These are phyloP conservation scores for Cardamine chenopodiifolia DNA, from an alignment of 345 rosid genomes.

Conservation along the genomic window DNA sequence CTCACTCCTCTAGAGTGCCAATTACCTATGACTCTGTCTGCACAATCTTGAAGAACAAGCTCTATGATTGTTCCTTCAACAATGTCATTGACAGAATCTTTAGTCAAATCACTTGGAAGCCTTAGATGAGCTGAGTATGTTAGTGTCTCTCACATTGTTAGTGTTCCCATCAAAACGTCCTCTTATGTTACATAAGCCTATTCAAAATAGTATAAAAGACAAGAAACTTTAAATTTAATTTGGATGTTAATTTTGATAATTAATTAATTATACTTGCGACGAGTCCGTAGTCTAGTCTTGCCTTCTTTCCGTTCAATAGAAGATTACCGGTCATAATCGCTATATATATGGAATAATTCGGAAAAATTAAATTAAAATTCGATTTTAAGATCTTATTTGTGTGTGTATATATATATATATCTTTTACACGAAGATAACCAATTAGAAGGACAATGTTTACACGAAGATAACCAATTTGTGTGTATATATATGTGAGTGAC, in stretches of 20 bases:
- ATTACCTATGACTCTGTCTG: slow-evolving; percentile 80
- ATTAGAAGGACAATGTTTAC: no score
- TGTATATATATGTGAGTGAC: no score
- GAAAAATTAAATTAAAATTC: not conserved
- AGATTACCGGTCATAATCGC: slow-evolving; percentile 93
- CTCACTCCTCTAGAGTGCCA: slow-evolving; percentile 81
- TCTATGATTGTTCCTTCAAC: slow-evolving; percentile 75
- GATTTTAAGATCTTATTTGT: not conserved
- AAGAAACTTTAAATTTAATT: not conserved
- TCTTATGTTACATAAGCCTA: slow-evolving; percentile 74
- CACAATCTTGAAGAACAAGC: slow-evolving; percentile 79
- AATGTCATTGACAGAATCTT: slow-evolving; percentile 51
- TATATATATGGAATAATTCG: slow-evolving; percentile 38
- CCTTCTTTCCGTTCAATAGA: slow-evolving; percentile 85
- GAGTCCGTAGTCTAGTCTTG: slow-evolving; percentile 59
- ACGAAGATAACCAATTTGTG: no score
- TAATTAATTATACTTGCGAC: slow-evolving; percentile 55
- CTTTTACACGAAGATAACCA: not conserved
- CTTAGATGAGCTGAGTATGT: slow-evolving; percentile 77
- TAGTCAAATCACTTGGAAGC: slow-evolving; percentile 54
- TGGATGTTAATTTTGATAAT: not conserved
- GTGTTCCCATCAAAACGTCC: slow-evolving; percentile 80
- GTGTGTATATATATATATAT: not conserved
- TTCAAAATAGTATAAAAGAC: not conserved
- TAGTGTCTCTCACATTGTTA: slow-evolving; percentile 89